Evolutionary conservation across 164 flowering plant species (phyloP), one percentile per base, ranked within the genome.

Genomic region (Annona squamosa): DNA sequence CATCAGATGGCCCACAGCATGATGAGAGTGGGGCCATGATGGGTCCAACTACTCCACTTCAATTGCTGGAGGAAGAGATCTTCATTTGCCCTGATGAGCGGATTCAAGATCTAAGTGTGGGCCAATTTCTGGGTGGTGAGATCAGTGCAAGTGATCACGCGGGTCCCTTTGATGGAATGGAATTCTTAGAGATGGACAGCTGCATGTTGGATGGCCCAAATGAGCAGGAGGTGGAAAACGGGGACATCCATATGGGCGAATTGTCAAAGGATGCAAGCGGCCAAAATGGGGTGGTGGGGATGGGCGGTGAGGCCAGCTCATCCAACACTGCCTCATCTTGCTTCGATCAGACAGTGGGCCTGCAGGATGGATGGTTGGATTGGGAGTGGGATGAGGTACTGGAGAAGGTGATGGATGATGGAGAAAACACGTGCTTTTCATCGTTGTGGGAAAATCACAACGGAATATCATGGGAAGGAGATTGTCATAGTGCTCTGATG

Each of bases 381-480:
- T 80, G 82, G 87, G 79, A 74, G 45, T 80, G 79, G 83, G 73
- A 68, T 3, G 61, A 71, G 57, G 48, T 45, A 4, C 79, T 70
- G 48, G 70, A 67, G 12, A 72, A 75, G 59, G 12, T 75, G 19
- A 73, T 67, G 74, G 80, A 72, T n/a, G 74, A 74, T 46, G 81
- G 77, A 56, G 74, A 79, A 17, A 83, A 79, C 63, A 63, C 56
- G 64, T 59, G 84, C 37, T 26, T 1, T 48, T 73, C 86, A 4
- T 82, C 83, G 83, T 69, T 81, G 68, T 85, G 86, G 87, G 89
- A 83, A 2, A 69, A 16, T 10, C 77, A 78, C 64, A 19, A 66
- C 52, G 71, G 18, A 3, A 26, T 26, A 26, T 26, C 37, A 26
- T 26, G 37, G 13, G 63, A 46, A 41, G 68, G 9, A 19, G 43